Percentiles rank a stretch among this genome's conserved stretches.
Conservation (phyloP, 305 asterid species). For the Fraxinus albicans region DNA sequence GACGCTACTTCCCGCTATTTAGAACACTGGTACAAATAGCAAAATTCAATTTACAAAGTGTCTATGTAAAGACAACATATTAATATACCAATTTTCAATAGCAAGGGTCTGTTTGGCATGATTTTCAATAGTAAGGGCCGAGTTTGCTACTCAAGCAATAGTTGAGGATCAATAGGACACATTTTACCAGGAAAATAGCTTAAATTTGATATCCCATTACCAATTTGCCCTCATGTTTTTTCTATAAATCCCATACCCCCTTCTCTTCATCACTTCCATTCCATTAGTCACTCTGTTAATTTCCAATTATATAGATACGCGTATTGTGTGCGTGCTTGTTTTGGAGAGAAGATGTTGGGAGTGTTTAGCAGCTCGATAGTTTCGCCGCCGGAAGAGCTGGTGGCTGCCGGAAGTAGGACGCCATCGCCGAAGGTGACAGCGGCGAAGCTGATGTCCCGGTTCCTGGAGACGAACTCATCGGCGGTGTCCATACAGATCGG, state of each 20-base stretch:
- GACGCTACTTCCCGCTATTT: too few relatives aligned
- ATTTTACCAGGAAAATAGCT: background rate
- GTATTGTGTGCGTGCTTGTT: constrained; percentile 4
- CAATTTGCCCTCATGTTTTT: constrained; percentile 24
- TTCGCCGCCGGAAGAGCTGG: constrained; percentile 97
- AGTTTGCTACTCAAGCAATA: background rate
- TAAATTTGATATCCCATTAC: constrained; percentile 24
- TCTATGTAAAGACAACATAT: background rate
- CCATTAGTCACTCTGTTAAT: constrained; percentile 21
- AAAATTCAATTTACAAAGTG: background rate
- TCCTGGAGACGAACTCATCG: constrained; percentile 59
- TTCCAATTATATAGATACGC: background rate
- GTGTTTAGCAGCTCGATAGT: constrained; percentile 80
- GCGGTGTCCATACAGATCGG: constrained; percentile 80
- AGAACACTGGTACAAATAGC: too few relatives aligned
- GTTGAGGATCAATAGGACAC: background rate
- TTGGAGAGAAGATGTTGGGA: constrained; percentile 62
- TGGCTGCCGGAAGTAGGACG: constrained; percentile 94
- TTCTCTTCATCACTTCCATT: constrained; percentile 20
- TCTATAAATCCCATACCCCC: constrained; percentile 49
- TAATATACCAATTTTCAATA: too few relatives aligned
- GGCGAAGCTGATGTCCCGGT: constrained; percentile 74
- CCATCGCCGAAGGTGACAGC: constrained; percentile 95
- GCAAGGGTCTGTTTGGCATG: too few relatives aligned
- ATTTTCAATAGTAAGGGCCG: background rate